Evolutionary conservation across 1,139 yeast species (phyloP).

Genomic region (Komagataea norvegica): DNA sequence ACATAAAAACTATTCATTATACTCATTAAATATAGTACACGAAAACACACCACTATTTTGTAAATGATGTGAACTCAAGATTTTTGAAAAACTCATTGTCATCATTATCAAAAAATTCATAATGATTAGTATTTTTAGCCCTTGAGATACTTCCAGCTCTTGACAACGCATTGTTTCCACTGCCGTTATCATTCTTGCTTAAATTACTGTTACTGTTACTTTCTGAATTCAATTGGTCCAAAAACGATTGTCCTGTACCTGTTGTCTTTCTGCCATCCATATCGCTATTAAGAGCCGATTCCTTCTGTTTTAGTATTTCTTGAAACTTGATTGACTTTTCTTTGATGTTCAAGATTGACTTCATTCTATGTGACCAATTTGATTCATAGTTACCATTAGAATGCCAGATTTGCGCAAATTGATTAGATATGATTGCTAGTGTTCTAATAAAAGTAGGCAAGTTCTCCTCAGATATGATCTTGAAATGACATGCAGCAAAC

Average conservation of each 20-base stretch:
- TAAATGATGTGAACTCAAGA: slow-evolving; percentile 44
- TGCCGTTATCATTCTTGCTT: slow-evolving; percentile 4
- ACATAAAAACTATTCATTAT: too few relatives aligned
- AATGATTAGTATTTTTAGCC: slow-evolving; percentile 18
- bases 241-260: slow-evolving; percentile 21
- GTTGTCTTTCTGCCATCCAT: slow-evolving; percentile 12
- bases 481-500: slow-evolving; percentile 71
- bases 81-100: slow-evolving; percentile 35
- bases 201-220: slow-evolving; percentile 1
- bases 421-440: slow-evolving; percentile 59
- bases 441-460: slow-evolving; percentile 64
- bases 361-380: slow-evolving; percentile 64
- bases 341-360: slow-evolving; percentile 48
- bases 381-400: slow-evolving; percentile 47
- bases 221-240: slow-evolving; percentile 19
- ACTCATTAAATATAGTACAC: too few relatives aligned
- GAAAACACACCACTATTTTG: slow-evolving; percentile 24
- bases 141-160: slow-evolving; percentile 16
- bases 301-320: slow-evolving; percentile 15
- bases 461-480: slow-evolving; percentile 56
- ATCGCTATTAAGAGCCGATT: slow-evolving; percentile 5
- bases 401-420: slow-evolving; percentile 76
- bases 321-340: slow-evolving; percentile 35
- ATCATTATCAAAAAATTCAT: slow-evolving; percentile 28
- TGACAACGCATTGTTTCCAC: slow-evolving; percentile 8